phyloP scores from a whole-genome alignment of 306 rosid species.

The Hylodesmum podocarpum region DNA sequence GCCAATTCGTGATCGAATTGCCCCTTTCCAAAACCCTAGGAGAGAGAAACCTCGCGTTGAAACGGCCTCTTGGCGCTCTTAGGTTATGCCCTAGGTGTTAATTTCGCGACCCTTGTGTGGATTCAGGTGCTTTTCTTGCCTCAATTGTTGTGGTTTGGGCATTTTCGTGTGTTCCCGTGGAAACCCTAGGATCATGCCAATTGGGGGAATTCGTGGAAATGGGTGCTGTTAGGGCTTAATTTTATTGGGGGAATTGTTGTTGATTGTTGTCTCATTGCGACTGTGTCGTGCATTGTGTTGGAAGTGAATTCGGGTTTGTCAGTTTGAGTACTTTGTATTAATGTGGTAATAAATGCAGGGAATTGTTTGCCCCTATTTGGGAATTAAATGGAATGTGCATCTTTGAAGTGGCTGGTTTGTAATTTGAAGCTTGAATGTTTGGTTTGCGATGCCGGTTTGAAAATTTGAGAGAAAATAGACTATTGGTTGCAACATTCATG shows the following conservation, averaged over 20 bases:
- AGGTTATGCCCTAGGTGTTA: slow-evolving; percentile 45
- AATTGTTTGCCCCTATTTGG: slow-evolving; percentile 17
- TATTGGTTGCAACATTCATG: slow-evolving; percentile 39
- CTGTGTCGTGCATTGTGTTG: slow-evolving; percentile 51
- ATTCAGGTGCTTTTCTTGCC: slow-evolving; percentile 52
- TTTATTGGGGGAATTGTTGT: slow-evolving; percentile 32
- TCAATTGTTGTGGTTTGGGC: slow-evolving; percentile 36
- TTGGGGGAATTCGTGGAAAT: slow-evolving; percentile 31
- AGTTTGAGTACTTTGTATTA: slow-evolving; percentile 28
- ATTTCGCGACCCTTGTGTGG: slow-evolving; percentile 36
- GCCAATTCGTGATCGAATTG: slow-evolving; percentile 39
- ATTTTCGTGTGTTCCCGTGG: not conserved
- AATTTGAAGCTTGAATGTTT: slow-evolving; percentile 7
- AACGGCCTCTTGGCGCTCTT: slow-evolving; percentile 21
- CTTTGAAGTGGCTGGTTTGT: slow-evolving; percentile 21
- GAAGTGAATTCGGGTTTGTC: slow-evolving; percentile 35
- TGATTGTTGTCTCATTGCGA: slow-evolving; percentile 22
- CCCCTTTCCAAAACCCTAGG: slow-evolving; percentile 78
- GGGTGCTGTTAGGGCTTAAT: slow-evolving; percentile 43
- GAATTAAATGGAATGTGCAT: slow-evolving; percentile 19
- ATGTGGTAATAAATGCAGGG: slow-evolving; percentile 34
- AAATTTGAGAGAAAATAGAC: slow-evolving; percentile 23
- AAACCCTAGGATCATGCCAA: slow-evolving; percentile 71
- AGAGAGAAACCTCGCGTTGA: slow-evolving; percentile 44
- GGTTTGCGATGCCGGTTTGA: not conserved